These are phyloP conservation scores for Stenocarpella maydis DNA, from an alignment of 2,329 filamentous ascomycete species.

Conservation along the genomic window DNA sequence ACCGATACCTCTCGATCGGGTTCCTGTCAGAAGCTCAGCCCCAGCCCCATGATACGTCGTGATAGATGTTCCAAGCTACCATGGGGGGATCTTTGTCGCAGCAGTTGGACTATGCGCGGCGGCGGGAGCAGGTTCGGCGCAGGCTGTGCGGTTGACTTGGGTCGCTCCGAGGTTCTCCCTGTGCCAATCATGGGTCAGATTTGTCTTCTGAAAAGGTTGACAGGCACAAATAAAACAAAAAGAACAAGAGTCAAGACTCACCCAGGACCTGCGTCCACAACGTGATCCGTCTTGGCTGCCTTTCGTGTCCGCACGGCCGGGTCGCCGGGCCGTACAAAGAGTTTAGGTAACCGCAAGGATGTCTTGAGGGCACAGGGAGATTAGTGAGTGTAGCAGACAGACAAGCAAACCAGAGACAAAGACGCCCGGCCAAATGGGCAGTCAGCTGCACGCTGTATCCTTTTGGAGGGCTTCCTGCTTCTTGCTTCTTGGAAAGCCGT, in stretches of 20 bases:
- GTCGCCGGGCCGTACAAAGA: not conserved
- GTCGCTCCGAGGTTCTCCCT: constrained; percentile 4
- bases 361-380: constrained; percentile 3
- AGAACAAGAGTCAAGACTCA: constrained; percentile 14
- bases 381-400: not conserved
- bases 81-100: constrained; percentile 12
- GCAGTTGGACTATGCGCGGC: not conserved
- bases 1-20: constrained; percentile 42
- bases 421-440: not conserved
- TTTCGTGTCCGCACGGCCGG: not conserved
- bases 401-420: not conserved
- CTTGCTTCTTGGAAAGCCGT: not conserved
- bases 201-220: not conserved
- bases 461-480: not conserved
- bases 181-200: not conserved
- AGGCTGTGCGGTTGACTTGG: not conserved
- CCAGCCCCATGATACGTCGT: not conserved
- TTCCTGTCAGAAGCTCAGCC: constrained; percentile 32
- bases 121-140: not conserved
- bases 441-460: not conserved
- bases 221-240: not conserved
- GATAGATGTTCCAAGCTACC: constrained; percentile 8
- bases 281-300: constrained; percentile 5
- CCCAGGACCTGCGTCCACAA: not conserved
- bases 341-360: not conserved